Base-by-base conservation (phyloP, 345 rosid species). In the Rhodamnia argentea region DNA sequence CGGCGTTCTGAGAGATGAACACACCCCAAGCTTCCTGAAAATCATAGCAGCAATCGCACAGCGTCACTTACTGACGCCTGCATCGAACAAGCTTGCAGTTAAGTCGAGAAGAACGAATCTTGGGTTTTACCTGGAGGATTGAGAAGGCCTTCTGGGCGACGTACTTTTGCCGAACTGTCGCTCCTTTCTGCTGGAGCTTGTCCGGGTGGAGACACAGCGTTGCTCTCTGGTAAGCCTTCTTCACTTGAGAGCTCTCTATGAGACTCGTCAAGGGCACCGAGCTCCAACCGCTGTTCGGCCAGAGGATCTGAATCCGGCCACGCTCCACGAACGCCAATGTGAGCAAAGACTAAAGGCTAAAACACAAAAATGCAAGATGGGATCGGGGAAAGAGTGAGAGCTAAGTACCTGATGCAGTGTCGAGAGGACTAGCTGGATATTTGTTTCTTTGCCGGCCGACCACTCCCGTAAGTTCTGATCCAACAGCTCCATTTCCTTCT, bases 121-220 rank as follows among this genome's bases (percentile, higher is more conserved):
- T 32, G 22, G 44, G 15, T 24, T 27, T 44, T 90, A 97, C 98
- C 99, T 95, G 98, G 85, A 97, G 97, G 86, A 94, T 90, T 44
- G 94, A 82, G 92, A 96, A 96, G 85, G 91, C 95, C 89, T 93
- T 93, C 51, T 92, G 91, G 9, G 99, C 98, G 7, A 96, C 85
- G 83, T 92, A 92, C 82, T 95, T 97, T 62, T 96, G 98, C n/a
- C 86, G 88, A 5, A 51, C 85, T 32, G 97, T 91, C 60, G 95
- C 94, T 86, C 96, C 94, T 90, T 96, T 91, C 87, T 97, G 99
- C 86, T 96, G 99, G 55, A 97, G 87, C 88, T 95, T 96, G 90
- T 95, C 98, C 4, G 99, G 99, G 88, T 97, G 99, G 86, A 97
- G 96, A 87, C 99, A 97, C 76, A 95, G 91, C 87, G 98, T 91